A percentile compares a stretch with the other conserved stretches of the same genome.
These are phyloP conservation scores for Penicillium concentricum DNA, from an alignment of 2,329 filamentous ascomycete genomes.

Conservation along the genomic window DNA sequence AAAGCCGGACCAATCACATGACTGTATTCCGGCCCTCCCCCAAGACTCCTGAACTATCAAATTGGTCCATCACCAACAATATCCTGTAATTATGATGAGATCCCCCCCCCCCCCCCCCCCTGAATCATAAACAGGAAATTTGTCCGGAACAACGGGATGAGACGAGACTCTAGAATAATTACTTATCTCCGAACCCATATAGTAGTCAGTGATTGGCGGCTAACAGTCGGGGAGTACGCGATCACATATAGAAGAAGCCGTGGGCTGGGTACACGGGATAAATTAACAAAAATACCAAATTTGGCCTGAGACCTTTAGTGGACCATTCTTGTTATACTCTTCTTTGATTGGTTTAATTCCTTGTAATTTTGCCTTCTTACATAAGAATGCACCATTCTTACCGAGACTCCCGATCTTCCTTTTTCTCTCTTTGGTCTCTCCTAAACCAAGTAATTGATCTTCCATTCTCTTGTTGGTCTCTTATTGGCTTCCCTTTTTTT, in stretches of 20 bases:
- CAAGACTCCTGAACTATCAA: constrained; percentile 19
- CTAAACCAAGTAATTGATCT: constrained; percentile 20
- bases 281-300: neutral
- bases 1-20: constrained; percentile 14
- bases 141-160: constrained; percentile 5
- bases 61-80: constrained; percentile 11
- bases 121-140: constrained; percentile 16
- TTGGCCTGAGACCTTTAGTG: constrained; percentile 4
- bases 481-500: neutral
- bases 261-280: constrained; percentile 12
- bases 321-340: neutral
- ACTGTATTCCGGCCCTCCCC: neutral
- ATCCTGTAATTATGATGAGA: constrained; percentile 6
- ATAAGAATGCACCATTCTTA: constrained; percentile 20
- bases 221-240: constrained; percentile 21
- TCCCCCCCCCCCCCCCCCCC: constrained; percentile 17
- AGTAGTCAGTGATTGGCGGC: constrained; percentile 7
- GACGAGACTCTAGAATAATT: neutral
- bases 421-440: neutral
- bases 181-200: too few relatives aligned
- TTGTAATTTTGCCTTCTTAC: constrained; percentile 10
- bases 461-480: constrained; percentile 4
- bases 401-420: constrained; percentile 15
- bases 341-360: neutral
- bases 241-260: constrained; percentile 3